These are phyloP conservation scores for Kalmanozyma brasiliensis DNA, from an alignment of 1,284 basidiomycete species.

Conservation along the genomic window DNA sequence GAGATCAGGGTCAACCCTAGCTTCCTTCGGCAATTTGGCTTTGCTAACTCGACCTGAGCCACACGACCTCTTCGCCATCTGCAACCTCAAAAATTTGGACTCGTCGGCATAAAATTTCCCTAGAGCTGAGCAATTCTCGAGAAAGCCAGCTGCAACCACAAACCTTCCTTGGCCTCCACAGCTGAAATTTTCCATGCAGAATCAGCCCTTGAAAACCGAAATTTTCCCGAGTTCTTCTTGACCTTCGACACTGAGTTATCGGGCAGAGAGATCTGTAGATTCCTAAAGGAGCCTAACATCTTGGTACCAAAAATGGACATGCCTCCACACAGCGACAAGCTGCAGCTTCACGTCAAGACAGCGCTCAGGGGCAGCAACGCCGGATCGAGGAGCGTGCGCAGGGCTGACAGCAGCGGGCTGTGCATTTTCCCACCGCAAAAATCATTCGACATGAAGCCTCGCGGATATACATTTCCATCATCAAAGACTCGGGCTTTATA, in stretches of 20 bases:
- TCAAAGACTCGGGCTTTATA: no score
- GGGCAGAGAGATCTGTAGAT: neutral
- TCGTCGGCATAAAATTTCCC: no score
- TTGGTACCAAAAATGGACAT: neutral
- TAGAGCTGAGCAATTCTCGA: no score
- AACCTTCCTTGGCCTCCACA: conserved; percentile 10
- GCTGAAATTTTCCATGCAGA: neutral
- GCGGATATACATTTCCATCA: no score
- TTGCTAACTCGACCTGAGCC: conserved; percentile 11
- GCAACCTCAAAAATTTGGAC: conserved; percentile 6
- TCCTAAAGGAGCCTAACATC: neutral
- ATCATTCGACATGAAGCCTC: no score
- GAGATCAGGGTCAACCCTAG: neutral
- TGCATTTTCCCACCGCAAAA: neutral
- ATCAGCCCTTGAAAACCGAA: neutral
- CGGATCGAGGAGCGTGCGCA: conserved; percentile 6
- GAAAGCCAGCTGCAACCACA: conserved; percentile 3
- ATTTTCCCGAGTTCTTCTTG: neutral
- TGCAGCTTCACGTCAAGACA: conserved; percentile 8
- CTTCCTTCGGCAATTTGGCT: conserved; percentile 14
- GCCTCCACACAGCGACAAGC: conserved; percentile 10
- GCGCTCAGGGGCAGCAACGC: neutral
- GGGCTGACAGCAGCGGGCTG: conserved; percentile 1
- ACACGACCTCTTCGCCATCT: conserved; percentile 11
- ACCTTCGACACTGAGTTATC: neutral